Percentiles rank a stretch among this genome's conserved stretches.
These are phyloP conservation scores for Aegilops tauschii DNA, from an alignment of 176 grass and related monocot genomes.

Conservation along the genomic window DNA sequence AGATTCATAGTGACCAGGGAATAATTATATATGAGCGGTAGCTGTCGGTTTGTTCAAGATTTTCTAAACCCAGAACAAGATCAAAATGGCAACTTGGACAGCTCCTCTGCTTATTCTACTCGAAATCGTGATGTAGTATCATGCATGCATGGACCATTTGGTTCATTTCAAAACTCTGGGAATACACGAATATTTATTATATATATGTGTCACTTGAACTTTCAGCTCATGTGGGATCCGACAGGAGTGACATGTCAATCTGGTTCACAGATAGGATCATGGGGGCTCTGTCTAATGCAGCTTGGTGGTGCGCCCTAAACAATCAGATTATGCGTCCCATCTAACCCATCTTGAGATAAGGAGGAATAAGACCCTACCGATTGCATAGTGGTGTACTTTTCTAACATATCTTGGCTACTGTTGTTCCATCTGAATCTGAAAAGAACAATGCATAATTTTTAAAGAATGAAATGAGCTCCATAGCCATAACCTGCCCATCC, in stretches of 20 bases:
- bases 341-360: not conserved
- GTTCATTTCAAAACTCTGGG: not conserved
- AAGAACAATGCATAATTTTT: not conserved
- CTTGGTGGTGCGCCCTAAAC: not conserved
- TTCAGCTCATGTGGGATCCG: not conserved
- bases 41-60: not conserved
- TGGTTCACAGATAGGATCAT: constrained; percentile 15
- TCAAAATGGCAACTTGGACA: not conserved
- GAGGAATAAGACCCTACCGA: not conserved
- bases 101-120: not conserved
- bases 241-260: not conserved
- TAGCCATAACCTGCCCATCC: not conserved
- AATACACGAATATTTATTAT: not conserved
- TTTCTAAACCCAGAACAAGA: no score
- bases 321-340: constrained; percentile 3
- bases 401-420: not conserved
- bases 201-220: not conserved
- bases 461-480: not conserved
- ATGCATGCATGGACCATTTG: not conserved
- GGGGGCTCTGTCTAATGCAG: not conserved
- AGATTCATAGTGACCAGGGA: no score
- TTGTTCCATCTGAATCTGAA: constrained; percentile 5
- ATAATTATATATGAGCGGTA: no score
- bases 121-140: not conserved
- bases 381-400: not conserved